phyloP scores from a whole-genome alignment of 495 filamentous ascomycete species.

The Schizothecium vesticola region DNA sequence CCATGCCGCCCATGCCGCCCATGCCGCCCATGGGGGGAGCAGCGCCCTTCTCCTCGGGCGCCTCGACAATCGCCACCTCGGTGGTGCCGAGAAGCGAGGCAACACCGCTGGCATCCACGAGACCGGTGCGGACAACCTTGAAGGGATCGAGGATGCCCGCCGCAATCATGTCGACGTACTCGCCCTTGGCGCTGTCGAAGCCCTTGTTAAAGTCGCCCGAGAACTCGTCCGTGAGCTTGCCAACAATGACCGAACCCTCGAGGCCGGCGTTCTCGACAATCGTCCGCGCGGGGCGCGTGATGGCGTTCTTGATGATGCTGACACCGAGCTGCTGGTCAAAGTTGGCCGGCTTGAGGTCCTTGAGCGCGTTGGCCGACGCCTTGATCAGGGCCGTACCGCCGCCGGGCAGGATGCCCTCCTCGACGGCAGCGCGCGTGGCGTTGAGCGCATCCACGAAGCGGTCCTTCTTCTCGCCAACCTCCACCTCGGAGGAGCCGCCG shows the following conservation, averaged over 20 bases:
- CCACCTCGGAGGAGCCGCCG: conserved; percentile 93
- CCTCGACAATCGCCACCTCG: conserved; percentile 95
- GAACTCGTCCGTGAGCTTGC: conserved; percentile 95
- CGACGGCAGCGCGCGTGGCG: conserved; percentile 95
- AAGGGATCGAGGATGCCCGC: conserved; percentile 96
- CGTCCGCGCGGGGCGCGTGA: conserved; percentile 86
- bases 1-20: conserved; percentile 53
- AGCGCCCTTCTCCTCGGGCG: conserved; percentile 80
- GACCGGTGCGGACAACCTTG: conserved; percentile 96
- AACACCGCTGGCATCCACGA: conserved; percentile 92
- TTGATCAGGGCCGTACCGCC: conserved; percentile 98
- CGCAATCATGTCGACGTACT: conserved; percentile 97
- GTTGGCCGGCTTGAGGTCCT: conserved; percentile 77
- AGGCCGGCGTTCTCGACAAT: conserved; percentile 97
- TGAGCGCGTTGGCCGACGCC: conserved; percentile 84
- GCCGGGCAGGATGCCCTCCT: conserved; percentile 97
- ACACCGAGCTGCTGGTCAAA: conserved; percentile 99
- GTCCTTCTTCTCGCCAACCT: conserved; percentile 99
- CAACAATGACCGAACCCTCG: conserved; percentile 93
- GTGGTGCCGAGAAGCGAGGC: conserved; percentile 96
- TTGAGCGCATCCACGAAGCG: conserved; percentile 97
- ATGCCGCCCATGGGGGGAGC: conserved; percentile 50
- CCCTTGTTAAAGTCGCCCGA: conserved; percentile 95
- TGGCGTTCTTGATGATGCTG: conserved; percentile 92
- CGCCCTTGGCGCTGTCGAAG: conserved; percentile 90